phyloP scores from a whole-genome alignment of 345 rosid species.

The Aquilaria sinensis region DNA sequence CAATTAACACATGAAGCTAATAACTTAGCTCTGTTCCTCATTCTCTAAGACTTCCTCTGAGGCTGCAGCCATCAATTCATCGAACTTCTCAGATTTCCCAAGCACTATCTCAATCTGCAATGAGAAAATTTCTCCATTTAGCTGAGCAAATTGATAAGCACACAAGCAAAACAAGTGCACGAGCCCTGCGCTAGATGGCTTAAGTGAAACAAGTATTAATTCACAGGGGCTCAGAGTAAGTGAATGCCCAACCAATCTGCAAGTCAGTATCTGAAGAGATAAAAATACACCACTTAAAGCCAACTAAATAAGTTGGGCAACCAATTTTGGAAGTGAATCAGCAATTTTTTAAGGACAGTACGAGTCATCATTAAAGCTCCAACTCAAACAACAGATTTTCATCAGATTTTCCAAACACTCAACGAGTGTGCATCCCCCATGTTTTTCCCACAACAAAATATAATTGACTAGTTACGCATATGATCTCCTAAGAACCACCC shows the following conservation, averaged over 20 bases:
- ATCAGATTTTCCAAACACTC: too few relatives aligned
- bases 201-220: neutral
- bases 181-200: too few relatives aligned
- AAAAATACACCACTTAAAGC: too few relatives aligned
- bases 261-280: neutral
- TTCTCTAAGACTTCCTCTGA: conserved; percentile 41
- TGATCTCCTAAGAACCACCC: too few relatives aligned
- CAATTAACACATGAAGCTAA: conserved; percentile 8
- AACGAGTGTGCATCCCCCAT: too few relatives aligned
- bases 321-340: too few relatives aligned
- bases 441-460: too few relatives aligned
- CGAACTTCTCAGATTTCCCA: conserved; percentile 64
- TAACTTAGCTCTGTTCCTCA: conserved; percentile 44
- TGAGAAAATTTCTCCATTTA: neutral
- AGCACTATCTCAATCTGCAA: conserved; percentile 56
- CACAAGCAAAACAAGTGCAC: neutral
- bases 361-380: too few relatives aligned
- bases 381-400: too few relatives aligned
- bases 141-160: neutral
- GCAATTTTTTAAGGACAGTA: too few relatives aligned
- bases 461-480: too few relatives aligned
- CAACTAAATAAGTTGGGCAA: too few relatives aligned
- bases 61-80: conserved; percentile 68
- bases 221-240: neutral
- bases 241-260: neutral